Base-by-base conservation (phyloP, 305 asterid species). In the Coffea humblotiana region DNA sequence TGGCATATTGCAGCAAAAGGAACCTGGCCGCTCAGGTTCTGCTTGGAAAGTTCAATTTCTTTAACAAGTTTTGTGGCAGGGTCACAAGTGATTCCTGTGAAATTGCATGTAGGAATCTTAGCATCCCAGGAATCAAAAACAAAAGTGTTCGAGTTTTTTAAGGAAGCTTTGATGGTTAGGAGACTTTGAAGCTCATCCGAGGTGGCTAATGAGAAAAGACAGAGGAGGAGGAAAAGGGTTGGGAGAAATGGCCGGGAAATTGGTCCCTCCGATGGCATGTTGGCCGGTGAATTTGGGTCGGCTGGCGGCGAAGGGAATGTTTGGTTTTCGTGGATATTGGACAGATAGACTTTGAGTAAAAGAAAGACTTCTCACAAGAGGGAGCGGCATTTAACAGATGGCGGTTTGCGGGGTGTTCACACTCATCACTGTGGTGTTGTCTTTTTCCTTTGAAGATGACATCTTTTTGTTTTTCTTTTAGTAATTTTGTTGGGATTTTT, bases 21-120 rank as follows among this genome's bases (percentile, higher is more conserved):
- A 49, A 92, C 80, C 9, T 29, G 0, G 27, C 97, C 98, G 5
- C 79, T 37, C 43, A 92, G 86, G 43, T 85, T 89, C 64, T 82
- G 90, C 0, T 79, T n/a, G 18, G 97, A 89, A 9, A 95, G 95
- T n/a, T 95, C 91, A 72, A 95, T 82, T 89, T 90, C 97, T 25
- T 56, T 82, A 23, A 95, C 96, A n/a, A 66, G 76, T 0, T 84
- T 87, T 27, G 75, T 65, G 71, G 48, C 40, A 43, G 88, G 79
- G 71, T 90, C 87, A 66, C 98, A 93, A 54, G 90, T 83, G 86
- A 93, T 85, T 65, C 94, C 94, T 1, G 83, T 1, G 47, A 90
- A 92, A 37, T 48, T 81, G 81, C 98, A 91, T 0, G 67, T 1
- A 8, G 85, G 79, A 74, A 81, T 80, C 1, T 68, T 80, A n/a